Evolutionary conservation across 2,329 filamentous ascomycete species (phyloP).

Genomic region (Penicillium brasilianum): DNA sequence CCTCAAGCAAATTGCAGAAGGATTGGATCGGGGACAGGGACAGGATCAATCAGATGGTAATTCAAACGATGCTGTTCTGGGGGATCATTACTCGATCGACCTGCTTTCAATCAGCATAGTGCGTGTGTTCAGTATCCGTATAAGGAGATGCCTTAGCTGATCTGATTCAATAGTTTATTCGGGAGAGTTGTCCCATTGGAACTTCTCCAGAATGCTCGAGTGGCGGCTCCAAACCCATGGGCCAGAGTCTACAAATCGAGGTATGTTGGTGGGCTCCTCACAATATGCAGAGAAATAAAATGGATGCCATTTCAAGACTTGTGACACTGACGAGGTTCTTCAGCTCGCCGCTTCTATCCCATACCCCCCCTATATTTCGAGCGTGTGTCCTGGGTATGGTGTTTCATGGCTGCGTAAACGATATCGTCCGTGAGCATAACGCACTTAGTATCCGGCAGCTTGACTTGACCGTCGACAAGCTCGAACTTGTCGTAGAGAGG

Average conservation of each 20-base stretch:
- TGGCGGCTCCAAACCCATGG: not conserved
- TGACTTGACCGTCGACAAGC: too few relatives aligned
- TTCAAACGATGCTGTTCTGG: not conserved
- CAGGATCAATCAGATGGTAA: not conserved
- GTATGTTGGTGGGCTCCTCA: not conserved
- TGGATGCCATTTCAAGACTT: not conserved
- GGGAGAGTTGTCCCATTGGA: not conserved
- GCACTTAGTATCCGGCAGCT: too few relatives aligned
- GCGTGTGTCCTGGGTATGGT: too few relatives aligned
- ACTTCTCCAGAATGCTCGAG: constrained; percentile 1
- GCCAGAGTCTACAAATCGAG: not conserved
- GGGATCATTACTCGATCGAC: not conserved
- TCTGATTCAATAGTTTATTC: not conserved
- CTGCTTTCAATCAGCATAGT: not conserved
- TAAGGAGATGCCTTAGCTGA: not conserved
- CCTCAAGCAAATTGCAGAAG: not conserved
- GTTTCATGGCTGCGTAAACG: too few relatives aligned
- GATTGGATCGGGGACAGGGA: not conserved
- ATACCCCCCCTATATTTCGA: too few relatives aligned
- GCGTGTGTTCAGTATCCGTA: not conserved
- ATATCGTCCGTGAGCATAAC: too few relatives aligned
- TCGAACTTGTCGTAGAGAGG: too few relatives aligned
- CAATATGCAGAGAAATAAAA: not conserved
- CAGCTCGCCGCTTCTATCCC: too few relatives aligned
- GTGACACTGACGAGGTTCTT: not conserved